Base-by-base conservation (phyloP, 768 basidiomycete genomes). In the Leccinum subtestaceum region DNA sequence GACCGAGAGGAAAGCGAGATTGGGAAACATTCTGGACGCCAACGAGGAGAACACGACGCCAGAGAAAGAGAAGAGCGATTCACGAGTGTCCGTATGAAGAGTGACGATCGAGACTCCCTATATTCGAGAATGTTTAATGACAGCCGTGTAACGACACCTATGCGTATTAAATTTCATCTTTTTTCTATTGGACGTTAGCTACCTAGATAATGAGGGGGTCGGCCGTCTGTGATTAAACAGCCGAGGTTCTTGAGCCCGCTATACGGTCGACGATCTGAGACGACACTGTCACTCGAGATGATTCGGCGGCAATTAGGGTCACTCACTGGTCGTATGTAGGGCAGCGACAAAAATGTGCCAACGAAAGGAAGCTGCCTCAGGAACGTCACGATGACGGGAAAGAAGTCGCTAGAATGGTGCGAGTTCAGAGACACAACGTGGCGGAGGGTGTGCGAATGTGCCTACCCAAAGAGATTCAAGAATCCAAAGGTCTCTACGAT, bases 301-400 rank as follows among this genome's bases (percentile, higher is more conserved):
- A 9, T 45, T 13, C 53, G 31, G 7, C 13, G 15, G n/a, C 1
- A 2, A 4, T 5, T 1, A 25, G 13, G 6, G 31, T 19, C 21
- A 64, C 85, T 76, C 70, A 97, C 96, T 57, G 81, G 80, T 69
- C 91, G 80, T 67, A 98, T 86, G 70, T 91, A 95, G 1, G 97
- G 95, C 62, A 98, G 70, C 5, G 90, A 89, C 51, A 99, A 75
- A 61, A 91, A 73, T 0, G 86, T 92, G 27, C 97, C 96, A 57
- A 99, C 82, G 63, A 97, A 86, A 5, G 97, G 96, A 49, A 98
- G 72, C 76, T 98, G 96, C 57, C 95, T 84, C 62, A 98, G 76
- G 81, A 98, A 98, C n/a, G 93, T 95, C 52, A 99, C 79, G 56
- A 99, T 89, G 60, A 98, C 97, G 6, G 97, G 97, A 84, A 98